Conservation (phyloP, 176 grass and related monocot genomes). For the Aegilops bicornis region DNA sequence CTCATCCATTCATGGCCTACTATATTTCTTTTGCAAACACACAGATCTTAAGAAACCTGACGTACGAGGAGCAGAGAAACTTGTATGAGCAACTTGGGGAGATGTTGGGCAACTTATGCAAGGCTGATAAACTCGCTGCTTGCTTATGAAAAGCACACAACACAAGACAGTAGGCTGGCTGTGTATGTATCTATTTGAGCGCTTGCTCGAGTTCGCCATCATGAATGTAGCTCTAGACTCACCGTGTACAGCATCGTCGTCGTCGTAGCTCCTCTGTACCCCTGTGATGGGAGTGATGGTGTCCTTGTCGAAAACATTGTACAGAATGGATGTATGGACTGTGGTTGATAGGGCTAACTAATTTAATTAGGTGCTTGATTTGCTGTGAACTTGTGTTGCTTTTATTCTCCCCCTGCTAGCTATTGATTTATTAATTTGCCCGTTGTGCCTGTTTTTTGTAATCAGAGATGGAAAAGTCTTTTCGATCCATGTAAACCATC, state of each 20-base stretch:
- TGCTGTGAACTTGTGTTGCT: neutral
- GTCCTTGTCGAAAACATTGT: conserved; percentile 38
- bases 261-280: conserved; percentile 4
- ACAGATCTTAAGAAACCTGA: conserved; percentile 78
- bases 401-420: neutral
- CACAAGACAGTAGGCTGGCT: neutral
- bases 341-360: conserved; percentile 12
- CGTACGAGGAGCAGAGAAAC: conserved; percentile 74
- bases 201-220: neutral
- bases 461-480: neutral
- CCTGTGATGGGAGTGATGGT: neutral
- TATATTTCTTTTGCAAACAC: neutral
- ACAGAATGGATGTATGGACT: conserved; percentile 31
- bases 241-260: conserved; percentile 38
- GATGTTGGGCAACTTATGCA: conserved; percentile 57
- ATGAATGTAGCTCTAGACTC: conserved; percentile 34
- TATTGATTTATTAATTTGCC: neutral
- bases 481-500: neutral
- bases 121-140: conserved; percentile 34
- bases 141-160: conserved; percentile 1
- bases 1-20: neutral
- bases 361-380: conserved; percentile 27
- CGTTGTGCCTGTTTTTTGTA: neutral
- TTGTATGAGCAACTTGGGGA: conserved; percentile 77
- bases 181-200: conserved; percentile 14